Percentiles rank a stretch among this genome's conserved stretches.
Conservation (phyloP, 2,329 filamentous ascomycete species). For the Whalleya microplaca region DNA sequence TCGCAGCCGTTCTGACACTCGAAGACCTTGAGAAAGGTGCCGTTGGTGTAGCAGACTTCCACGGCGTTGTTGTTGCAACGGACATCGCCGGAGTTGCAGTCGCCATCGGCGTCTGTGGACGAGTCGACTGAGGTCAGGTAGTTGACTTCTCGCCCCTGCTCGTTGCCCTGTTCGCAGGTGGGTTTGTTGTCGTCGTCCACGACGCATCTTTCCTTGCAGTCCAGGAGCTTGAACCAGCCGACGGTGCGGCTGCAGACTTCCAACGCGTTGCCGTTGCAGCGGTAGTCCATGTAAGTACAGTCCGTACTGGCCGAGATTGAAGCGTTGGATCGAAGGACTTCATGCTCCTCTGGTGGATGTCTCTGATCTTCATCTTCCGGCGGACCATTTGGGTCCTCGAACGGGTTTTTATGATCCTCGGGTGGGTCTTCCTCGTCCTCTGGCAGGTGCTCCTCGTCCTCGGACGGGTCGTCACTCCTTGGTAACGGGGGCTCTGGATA, state of each 20-base stretch:
- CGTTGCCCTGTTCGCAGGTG: neutral
- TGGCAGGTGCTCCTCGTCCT: no score
- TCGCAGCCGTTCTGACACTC: neutral
- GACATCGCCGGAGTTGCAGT: neutral
- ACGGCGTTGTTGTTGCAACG: conserved; percentile 3
- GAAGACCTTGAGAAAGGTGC: neutral
- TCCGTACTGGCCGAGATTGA: neutral
- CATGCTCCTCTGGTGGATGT: neutral
- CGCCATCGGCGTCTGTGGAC: no score
- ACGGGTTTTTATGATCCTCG: no score
- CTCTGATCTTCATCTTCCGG: neutral
- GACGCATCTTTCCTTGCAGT: neutral
- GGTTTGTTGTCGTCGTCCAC: neutral
- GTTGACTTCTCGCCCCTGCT: neutral
- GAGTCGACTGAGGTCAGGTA: neutral
- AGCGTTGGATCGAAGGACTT: neutral
- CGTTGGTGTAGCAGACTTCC: neutral
- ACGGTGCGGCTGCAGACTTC: neutral
- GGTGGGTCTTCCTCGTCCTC: no score
- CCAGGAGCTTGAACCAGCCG: neutral
- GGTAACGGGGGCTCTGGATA: neutral
- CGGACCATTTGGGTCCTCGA: no score
- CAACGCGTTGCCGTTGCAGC: conserved; percentile 3
- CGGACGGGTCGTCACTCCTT: no score
- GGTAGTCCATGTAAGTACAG: neutral